Percentiles rank a stretch among this genome's conserved stretches.
These are phyloP conservation scores for Aspergillus ochraceus DNA, from an alignment of 2,329 filamentous ascomycete genomes.

Conservation along the genomic window DNA sequence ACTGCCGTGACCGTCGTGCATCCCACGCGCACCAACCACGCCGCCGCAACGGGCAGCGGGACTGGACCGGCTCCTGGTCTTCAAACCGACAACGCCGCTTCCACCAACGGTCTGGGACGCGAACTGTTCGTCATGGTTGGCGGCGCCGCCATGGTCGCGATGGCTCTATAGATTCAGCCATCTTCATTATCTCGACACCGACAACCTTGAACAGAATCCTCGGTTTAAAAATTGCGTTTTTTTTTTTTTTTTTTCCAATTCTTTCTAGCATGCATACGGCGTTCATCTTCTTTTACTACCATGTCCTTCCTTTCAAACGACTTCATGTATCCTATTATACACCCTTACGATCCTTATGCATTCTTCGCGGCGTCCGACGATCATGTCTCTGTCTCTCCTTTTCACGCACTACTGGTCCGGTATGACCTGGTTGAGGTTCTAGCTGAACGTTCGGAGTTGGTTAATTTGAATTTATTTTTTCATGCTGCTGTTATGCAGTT, in stretches of 20 bases:
- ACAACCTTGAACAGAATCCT: background rate
- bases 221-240: background rate
- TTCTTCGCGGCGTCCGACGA: background rate
- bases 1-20: slow-evolving; percentile 48
- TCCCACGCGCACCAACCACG: slow-evolving; percentile 29
- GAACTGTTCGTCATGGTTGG: slow-evolving; percentile 43
- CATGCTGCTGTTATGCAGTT: no score
- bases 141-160: slow-evolving; percentile 41
- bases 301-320: background rate
- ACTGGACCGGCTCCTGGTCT: slow-evolving; percentile 35
- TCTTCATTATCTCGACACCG: no score
- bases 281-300: background rate
- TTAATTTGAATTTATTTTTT: no score
- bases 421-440: no score
- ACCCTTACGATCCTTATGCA: background rate
- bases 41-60: slow-evolving; percentile 23
- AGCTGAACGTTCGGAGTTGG: no score
- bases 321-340: background rate
- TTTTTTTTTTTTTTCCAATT: no score
- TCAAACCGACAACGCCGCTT: slow-evolving; percentile 38
- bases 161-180: slow-evolving; percentile 31
- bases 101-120: slow-evolving; percentile 29
- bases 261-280: background rate
- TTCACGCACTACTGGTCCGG: no score
- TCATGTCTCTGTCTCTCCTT: background rate